These are phyloP conservation scores for Lentinula raphanica DNA, from an alignment of 768 basidiomycete genomes.

Conservation along the genomic window DNA sequence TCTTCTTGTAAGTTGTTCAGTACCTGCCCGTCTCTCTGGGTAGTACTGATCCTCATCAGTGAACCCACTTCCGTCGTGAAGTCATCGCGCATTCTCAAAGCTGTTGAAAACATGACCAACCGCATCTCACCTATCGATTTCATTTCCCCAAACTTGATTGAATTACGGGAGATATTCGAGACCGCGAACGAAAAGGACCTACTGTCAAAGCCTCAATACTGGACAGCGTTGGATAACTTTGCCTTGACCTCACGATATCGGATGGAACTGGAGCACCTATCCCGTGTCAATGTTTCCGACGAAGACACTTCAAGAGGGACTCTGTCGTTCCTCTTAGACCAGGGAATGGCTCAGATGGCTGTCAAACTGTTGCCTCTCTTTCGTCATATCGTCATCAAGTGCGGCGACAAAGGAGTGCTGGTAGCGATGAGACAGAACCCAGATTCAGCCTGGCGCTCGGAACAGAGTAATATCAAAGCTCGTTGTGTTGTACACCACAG, in stretches of 20 bases:
- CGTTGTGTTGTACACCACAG: conserved; percentile 52
- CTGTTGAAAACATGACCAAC: conserved; percentile 36
- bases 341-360: conserved; percentile 77
- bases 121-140: conserved; percentile 52
- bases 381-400: conserved; percentile 80
- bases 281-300: conserved; percentile 40
- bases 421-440: conserved; percentile 46
- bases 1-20: conserved; percentile 28
- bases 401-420: conserved; percentile 65
- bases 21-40: not conserved
- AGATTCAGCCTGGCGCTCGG: conserved; percentile 46
- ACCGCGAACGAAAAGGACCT: conserved; percentile 42
- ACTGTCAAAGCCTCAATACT: conserved; percentile 55
- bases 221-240: conserved; percentile 59
- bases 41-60: conserved; percentile 30
- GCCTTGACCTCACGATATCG: conserved; percentile 65
- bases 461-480: conserved; percentile 38
- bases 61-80: conserved; percentile 94
- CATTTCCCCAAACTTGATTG: conserved; percentile 81
- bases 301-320: conserved; percentile 32
- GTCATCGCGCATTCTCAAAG: conserved; percentile 62
- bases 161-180: conserved; percentile 60
- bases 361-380: conserved; percentile 82
- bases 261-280: conserved; percentile 56
- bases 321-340: conserved; percentile 57